These are phyloP conservation scores for Diplotaxis tenuifolia DNA, from an alignment of 345 rosid genomes.

Conservation along the genomic window DNA sequence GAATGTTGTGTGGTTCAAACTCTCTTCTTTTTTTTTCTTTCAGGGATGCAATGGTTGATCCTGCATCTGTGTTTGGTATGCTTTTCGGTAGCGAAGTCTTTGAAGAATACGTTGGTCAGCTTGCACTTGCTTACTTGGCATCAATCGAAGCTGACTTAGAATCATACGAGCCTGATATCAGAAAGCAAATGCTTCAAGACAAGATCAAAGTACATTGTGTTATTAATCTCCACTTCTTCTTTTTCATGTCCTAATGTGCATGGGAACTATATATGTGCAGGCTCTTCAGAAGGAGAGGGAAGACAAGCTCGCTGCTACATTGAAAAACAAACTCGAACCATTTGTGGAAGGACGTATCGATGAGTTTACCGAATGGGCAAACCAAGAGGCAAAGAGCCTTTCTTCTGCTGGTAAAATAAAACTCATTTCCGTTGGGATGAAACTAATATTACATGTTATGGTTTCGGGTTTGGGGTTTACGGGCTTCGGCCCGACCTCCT, in stretches of 20 bases:
- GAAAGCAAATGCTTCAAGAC: slow-evolving; percentile 56
- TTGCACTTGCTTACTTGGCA: slow-evolving; percentile 64
- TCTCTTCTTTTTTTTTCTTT: slow-evolving; percentile 2
- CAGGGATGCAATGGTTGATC: slow-evolving; percentile 89
- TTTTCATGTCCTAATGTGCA: background rate
- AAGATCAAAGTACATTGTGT: slow-evolving; percentile 58
- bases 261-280: slow-evolving; percentile 37
- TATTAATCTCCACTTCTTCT: background rate
- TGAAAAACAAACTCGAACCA: slow-evolving; percentile 69
- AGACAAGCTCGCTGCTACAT: slow-evolving; percentile 54
- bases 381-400: slow-evolving; percentile 69
- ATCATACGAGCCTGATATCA: slow-evolving; percentile 45
- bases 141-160: slow-evolving; percentile 58
- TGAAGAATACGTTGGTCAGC: slow-evolving; percentile 91
- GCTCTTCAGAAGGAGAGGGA: slow-evolving; percentile 73
- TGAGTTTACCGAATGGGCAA: slow-evolving; percentile 74
- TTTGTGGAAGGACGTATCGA: slow-evolving; percentile 60
- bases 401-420: slow-evolving; percentile 48
- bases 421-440: too few relatives aligned
- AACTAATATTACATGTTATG: too few relatives aligned
- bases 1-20: background rate
- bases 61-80: slow-evolving; percentile 91
- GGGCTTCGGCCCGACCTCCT: too few relatives aligned
- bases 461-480: too few relatives aligned
- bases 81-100: slow-evolving; percentile 84